A percentile compares a stretch with the other conserved stretches of the same genome.
These are phyloP conservation scores for Nidularia sp. DNA, from an alignment of 768 basidiomycete genomes.

Conservation along the genomic window DNA sequence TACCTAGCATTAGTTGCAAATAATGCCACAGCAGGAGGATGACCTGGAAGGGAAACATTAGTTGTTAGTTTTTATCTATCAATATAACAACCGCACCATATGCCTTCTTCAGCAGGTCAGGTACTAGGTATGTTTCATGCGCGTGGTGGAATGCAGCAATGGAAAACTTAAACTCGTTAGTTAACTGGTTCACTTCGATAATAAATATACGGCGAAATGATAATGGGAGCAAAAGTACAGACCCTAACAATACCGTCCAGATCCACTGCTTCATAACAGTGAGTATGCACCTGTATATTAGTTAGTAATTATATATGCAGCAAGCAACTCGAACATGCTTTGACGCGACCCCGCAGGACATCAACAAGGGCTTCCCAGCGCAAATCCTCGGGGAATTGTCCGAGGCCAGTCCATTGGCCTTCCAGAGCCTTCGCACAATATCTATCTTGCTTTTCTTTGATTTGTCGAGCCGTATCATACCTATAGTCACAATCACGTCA, in stretches of 20 bases:
- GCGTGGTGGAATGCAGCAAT: slow-evolving; percentile 78
- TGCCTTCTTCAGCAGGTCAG: slow-evolving; percentile 68
- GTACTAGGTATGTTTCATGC: slow-evolving; percentile 83
- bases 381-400: slow-evolving; percentile 60
- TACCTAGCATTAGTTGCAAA: slow-evolving; percentile 57
- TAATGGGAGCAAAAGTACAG: neutral
- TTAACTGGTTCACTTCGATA: slow-evolving; percentile 22
- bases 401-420: slow-evolving; percentile 45
- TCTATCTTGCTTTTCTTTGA: slow-evolving; percentile 62
- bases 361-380: slow-evolving; percentile 76
- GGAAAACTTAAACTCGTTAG: slow-evolving; percentile 68
- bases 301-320: neutral
- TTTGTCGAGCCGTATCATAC: slow-evolving; percentile 55
- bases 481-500: slow-evolving; percentile 30
- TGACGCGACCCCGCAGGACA: slow-evolving; percentile 73
- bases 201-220: neutral
- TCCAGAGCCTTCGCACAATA: slow-evolving; percentile 50
- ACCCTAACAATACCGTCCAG: slow-evolving; percentile 66
- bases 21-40: slow-evolving; percentile 67
- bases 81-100: slow-evolving; percentile 37
- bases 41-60: slow-evolving; percentile 28
- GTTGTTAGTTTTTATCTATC: neutral
- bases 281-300: slow-evolving; percentile 42
- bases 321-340: slow-evolving; percentile 27
- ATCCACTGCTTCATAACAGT: slow-evolving; percentile 63